phyloP scores from a whole-genome alignment of 139 green algal species.

The Chlamydomonas sphaeroides region DNA sequence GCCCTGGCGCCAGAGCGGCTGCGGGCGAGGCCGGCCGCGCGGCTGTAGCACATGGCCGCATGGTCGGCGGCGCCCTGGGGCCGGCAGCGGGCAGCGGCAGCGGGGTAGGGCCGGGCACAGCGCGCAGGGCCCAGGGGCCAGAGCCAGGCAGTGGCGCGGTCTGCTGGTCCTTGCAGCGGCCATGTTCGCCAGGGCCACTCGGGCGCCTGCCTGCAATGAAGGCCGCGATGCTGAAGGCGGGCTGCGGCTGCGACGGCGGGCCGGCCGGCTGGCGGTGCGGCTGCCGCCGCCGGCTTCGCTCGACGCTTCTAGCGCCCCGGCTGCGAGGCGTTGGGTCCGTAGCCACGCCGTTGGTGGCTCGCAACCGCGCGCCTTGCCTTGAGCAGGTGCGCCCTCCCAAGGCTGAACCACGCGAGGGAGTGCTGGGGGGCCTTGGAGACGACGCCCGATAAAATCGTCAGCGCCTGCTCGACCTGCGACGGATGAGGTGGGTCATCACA shows the following conservation, averaged over 20 bases:
- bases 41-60: slow-evolving; percentile 24
- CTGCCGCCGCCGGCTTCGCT: no score
- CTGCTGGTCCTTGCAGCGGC: no score
- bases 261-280: neutral
- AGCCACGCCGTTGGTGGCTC: no score
- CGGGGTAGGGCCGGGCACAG: neutral
- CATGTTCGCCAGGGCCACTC: no score
- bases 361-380: no score
- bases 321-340: no score
- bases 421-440: slow-evolving; percentile 8
- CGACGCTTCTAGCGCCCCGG: no score
- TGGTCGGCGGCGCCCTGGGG: neutral
- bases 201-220: no score
- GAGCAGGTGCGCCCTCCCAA: slow-evolving; percentile 18
- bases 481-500: neutral
- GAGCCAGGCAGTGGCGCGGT: no score
- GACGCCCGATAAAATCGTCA: slow-evolving; percentile 18
- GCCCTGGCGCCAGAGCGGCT: neutral
- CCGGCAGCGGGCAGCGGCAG: neutral
- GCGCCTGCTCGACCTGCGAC: slow-evolving; percentile 16
- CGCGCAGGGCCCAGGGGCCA: no score
- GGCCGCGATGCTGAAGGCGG: neutral
- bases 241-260: neutral
- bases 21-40: neutral
- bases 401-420: slow-evolving; percentile 26